Evolutionary conservation across 2,329 filamentous ascomycete species (phyloP).

Genomic region (Xylaria digitata): DNA sequence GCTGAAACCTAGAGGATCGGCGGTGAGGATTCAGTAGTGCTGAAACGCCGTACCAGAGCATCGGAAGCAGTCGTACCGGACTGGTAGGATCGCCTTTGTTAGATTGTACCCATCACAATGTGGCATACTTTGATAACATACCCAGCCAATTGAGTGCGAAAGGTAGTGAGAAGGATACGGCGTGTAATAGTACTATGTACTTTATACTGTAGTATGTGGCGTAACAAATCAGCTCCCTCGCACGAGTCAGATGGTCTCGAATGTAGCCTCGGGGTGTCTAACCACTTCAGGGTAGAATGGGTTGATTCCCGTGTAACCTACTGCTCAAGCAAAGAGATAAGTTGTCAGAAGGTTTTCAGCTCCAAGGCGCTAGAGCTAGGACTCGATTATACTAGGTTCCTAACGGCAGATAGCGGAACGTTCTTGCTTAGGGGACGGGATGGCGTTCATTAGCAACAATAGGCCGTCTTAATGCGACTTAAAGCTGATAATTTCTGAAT

Average conservation of each 20-base stretch:
- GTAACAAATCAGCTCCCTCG: no score
- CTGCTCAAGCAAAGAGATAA: slow-evolving; percentile 2
- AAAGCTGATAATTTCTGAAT: no score
- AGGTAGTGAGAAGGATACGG: no score
- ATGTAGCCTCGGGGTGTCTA: slow-evolving; percentile 26
- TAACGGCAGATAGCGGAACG: neutral
- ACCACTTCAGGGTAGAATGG: slow-evolving; percentile 13
- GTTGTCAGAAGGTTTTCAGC: slow-evolving; percentile 9
- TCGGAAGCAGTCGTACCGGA: neutral
- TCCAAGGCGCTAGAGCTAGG: neutral
- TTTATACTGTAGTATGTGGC: no score
- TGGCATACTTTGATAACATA: neutral
- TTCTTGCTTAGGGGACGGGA: neutral
- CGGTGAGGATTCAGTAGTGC: neutral
- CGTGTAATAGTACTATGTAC: no score
- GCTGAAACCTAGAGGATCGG: neutral
- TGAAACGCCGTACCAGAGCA: neutral
- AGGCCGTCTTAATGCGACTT: neutral
- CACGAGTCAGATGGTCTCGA: neutral
- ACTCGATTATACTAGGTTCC: slow-evolving; percentile 1
- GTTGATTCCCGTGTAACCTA: neutral
- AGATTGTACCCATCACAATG: neutral
- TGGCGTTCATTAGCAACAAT: neutral
- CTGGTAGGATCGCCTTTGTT: neutral
- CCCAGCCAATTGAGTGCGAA: no score